Evolutionary conservation across 768 basidiomycete genomes (phyloP), one percentile per base, ranked within the genome.

Genomic region (Amanita pallidorosea): DNA sequence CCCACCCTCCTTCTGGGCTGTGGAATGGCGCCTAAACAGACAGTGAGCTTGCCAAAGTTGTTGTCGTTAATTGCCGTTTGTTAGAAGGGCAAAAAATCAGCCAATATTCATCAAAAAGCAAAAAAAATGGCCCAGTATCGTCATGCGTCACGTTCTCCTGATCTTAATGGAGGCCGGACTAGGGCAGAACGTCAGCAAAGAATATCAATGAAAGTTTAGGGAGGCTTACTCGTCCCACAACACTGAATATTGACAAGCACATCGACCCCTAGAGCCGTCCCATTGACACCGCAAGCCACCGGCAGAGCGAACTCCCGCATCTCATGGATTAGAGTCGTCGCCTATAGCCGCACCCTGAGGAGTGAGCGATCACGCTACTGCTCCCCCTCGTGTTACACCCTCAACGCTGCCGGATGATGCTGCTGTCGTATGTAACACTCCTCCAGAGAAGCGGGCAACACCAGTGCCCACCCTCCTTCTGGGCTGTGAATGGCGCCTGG

Each of bases 361-460:
- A n/a, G n/a, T n/a, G n/a, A n/a, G n/a, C n/a, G n/a, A n/a, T n/a
- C n/a, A 34, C 22, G 17, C 27, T 45, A 45, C 45, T 45, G 45
- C 23, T 31, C 25, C 45, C 27, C 45, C 46, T 47, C 34, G 35
- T 15, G 46, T 25, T 34, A 36, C 46, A 47, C 35, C 46, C 20
- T 37, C 46, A 47, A 37, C 46, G 33, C 33, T 37, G 31, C 18
- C 45, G 33, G 25, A 33, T n/a, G n/a, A n/a, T 27, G 45, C 45
- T 46, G 45, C 33, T 47, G 11, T 18, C 47, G 47, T 22, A 38
- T 48, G 45, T 31, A 31, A 48, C 15, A 25, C 20, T 48, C 47
- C 36, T 38, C 47, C 36, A 48, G 47, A 48, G 47, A 48, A 29
- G 35, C 47, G 36, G 47, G 11, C 47, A 40, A 38, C 47, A 48